phyloP scores from a whole-genome alignment of 2,329 filamentous ascomycete species.

The Mycosphaerella sp. region DNA sequence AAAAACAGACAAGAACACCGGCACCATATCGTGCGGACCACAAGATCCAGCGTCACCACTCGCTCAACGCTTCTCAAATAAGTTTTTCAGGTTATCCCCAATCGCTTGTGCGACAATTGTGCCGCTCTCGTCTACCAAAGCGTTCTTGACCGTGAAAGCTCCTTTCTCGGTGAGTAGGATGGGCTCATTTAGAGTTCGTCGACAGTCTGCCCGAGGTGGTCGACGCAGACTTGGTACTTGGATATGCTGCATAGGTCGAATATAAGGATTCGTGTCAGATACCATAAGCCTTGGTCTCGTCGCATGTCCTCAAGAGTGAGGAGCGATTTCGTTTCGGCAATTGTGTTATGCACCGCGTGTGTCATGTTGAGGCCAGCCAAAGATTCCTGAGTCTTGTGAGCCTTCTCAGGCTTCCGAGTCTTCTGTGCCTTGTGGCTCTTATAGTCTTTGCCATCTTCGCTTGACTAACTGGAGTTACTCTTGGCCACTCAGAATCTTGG shows the following conservation, averaged over 20 bases:
- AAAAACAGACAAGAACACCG: conserved; percentile 15
- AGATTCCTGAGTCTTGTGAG: too few relatives aligned
- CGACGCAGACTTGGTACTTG: neutral
- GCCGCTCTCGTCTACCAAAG: neutral
- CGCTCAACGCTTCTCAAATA: conserved; percentile 17
- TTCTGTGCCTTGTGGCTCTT: too few relatives aligned
- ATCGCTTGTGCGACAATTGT: conserved; percentile 13
- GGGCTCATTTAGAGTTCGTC: conserved; percentile 12
- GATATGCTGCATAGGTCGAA: conserved; percentile 12
- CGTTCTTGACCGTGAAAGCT: conserved; percentile 4
- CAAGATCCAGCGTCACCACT: conserved; percentile 18
- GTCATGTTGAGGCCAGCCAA: too few relatives aligned
- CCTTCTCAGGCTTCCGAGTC: too few relatives aligned
- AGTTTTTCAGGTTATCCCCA: conserved; percentile 4
- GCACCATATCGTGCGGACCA: conserved; percentile 21
- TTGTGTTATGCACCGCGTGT: too few relatives aligned
- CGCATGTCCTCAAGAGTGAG: neutral
- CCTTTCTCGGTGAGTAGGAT: conserved; percentile 12
- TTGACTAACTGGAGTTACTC: too few relatives aligned
- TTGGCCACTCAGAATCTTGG: too few relatives aligned
- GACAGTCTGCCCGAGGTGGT: neutral
- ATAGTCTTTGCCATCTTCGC: too few relatives aligned
- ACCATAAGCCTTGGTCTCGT: conserved; percentile 2
- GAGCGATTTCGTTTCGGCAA: neutral
- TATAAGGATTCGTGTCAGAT: conserved; percentile 10